These are phyloP conservation scores for Flaveria brownii DNA, from an alignment of 129 eudicot species.

Conservation along the genomic window DNA sequence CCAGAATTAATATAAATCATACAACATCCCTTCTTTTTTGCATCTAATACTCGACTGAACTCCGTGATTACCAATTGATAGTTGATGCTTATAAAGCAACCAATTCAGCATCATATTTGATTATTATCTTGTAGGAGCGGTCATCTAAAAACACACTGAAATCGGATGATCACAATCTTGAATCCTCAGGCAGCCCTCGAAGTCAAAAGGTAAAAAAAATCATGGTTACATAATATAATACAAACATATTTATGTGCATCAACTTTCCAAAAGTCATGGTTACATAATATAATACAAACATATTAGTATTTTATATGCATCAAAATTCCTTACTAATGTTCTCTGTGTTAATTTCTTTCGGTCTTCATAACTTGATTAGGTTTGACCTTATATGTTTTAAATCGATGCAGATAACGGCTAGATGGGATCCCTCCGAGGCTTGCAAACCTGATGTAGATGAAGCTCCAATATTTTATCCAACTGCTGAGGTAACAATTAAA, in stretches of 20 bases:
- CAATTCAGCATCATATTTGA: constrained; percentile 15
- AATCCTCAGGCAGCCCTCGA: constrained; percentile 56
- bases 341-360: background rate
- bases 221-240: background rate
- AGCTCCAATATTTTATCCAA: constrained; percentile 70
- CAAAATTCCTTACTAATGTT: background rate
- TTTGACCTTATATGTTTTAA: background rate
- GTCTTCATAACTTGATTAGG: constrained; percentile 4
- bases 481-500: constrained; percentile 45
- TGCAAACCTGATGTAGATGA: constrained; percentile 63
- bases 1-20: background rate
- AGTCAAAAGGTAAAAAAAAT: constrained; percentile 46
- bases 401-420: constrained; percentile 54
- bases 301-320: background rate
- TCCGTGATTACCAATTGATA: background rate
- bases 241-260: background rate
- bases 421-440: constrained; percentile 66
- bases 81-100: constrained; percentile 1
- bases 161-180: constrained; percentile 41
- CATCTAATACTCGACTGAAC: background rate
- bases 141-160: constrained; percentile 39
- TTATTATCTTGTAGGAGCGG: constrained; percentile 44
- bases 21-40: background rate
- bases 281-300: constrained; percentile 1
- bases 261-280: background rate